phyloP scores from a whole-genome alignment of 345 rosid species.

The Euphorbia pulcherrima region DNA sequence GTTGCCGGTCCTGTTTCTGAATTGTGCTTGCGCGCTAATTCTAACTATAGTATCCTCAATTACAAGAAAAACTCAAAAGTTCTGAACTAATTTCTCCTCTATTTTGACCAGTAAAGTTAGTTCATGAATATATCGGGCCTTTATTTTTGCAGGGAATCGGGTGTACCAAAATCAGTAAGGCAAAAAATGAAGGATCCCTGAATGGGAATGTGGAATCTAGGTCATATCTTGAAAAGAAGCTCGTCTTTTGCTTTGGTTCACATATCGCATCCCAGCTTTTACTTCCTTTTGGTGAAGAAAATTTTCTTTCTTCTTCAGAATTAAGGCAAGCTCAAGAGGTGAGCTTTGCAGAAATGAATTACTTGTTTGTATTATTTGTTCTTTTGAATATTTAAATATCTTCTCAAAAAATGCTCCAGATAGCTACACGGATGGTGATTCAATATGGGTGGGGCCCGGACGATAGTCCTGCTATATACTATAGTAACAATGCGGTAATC shows the following conservation, averaged over 20 bases:
- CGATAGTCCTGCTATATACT: constrained; percentile 83
- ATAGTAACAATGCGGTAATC: constrained; percentile 66
- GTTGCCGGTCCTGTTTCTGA: neutral
- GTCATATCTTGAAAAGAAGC: constrained; percentile 93
- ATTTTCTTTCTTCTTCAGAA: constrained; percentile 72
- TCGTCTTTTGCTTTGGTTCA: constrained; percentile 92
- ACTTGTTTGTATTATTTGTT: neutral
- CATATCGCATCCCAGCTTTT: constrained; percentile 77
- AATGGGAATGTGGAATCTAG: constrained; percentile 71
- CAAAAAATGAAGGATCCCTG: constrained; percentile 57
- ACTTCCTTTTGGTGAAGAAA: constrained; percentile 83
- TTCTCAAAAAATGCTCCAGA: constrained; percentile 44
- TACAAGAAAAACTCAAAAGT: constrained; percentile 10
- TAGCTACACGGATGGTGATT: constrained; percentile 93
- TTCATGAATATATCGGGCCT: neutral
- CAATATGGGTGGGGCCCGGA: constrained; percentile 98
- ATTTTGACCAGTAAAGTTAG: constrained; percentile 11
- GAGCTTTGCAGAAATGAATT: constrained; percentile 15
- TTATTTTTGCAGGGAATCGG: constrained; percentile 65
- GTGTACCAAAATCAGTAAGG: constrained; percentile 81
- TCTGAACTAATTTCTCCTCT: neutral
- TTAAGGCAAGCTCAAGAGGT: constrained; percentile 84
- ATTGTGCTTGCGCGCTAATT: neutral
- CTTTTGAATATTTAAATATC: constrained; percentile 14
- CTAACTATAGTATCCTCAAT: neutral